A percentile compares a stretch with the other conserved stretches of the same genome.
Conservation (phyloP, 164 flowering plant genomes). For the Magnolia sinica region DNA sequence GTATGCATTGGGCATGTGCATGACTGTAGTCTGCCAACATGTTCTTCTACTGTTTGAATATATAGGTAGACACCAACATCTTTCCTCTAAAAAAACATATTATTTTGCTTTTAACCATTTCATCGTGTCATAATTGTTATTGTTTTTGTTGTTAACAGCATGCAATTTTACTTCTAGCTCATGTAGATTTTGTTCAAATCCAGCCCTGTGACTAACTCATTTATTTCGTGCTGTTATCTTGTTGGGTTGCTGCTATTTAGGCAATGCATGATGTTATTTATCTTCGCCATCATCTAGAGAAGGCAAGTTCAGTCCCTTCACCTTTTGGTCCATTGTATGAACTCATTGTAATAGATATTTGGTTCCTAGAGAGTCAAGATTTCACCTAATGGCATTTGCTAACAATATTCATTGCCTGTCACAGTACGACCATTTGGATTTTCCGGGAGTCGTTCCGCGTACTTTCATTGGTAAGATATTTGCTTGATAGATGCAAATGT, state of each 20-base stretch:
- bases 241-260: constrained; percentile 26
- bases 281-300: constrained; percentile 61
- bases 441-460: constrained; percentile 98
- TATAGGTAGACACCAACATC: background rate
- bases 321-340: background rate
- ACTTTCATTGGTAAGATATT: constrained; percentile 70
- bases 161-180: background rate
- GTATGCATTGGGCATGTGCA: no score
- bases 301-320: constrained; percentile 38
- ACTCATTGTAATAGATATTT: background rate
- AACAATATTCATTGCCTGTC: background rate
- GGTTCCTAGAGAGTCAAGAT: background rate
- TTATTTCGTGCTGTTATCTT: background rate
- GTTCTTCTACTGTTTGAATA: background rate
- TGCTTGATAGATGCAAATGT: background rate
- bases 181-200: background rate
- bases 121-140: background rate
- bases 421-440: constrained; percentile 97
- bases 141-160: no score
- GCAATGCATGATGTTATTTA: constrained; percentile 94
- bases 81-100: no score
- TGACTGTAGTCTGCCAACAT: no score
- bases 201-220: constrained; percentile 1
- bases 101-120: no score
- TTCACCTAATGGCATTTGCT: constrained; percentile 1